phyloP scores from a whole-genome alignment of 139 green algal genomes.

The Coelastrella sp. region DNA sequence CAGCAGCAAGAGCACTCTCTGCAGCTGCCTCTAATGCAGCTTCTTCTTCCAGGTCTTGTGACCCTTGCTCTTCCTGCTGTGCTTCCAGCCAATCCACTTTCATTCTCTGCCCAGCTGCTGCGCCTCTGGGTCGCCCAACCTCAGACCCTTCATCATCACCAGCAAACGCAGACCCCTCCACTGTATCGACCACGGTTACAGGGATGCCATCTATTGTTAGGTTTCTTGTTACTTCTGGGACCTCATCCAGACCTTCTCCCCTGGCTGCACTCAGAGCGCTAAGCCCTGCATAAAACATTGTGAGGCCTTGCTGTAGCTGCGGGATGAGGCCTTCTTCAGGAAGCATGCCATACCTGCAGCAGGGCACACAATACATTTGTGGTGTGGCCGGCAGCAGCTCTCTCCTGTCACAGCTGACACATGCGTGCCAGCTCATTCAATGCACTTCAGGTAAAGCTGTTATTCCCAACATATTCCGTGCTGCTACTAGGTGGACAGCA shows the following conservation, averaged over 20 bases:
- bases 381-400: too few species aligned
- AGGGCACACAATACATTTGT: background rate
- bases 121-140: background rate
- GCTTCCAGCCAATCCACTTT: background rate
- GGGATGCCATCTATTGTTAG: conserved; percentile 40
- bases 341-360: conserved; percentile 35
- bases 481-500: too few species aligned
- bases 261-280: conserved; percentile 4
- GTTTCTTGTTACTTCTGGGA: conserved; percentile 21
- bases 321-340: conserved; percentile 33
- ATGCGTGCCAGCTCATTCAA: too few species aligned
- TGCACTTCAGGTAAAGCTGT: too few species aligned
- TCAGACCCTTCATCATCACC: background rate
- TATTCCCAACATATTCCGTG: too few species aligned
- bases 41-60: background rate
- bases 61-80: background rate
- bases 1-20: background rate
- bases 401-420: too few species aligned
- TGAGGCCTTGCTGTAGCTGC: conserved; percentile 32
- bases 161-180: conserved; percentile 6
- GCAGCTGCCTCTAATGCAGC: conserved; percentile 10
- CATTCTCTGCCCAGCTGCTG: background rate
- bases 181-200: conserved; percentile 34
- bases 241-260: background rate
- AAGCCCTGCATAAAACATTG: conserved; percentile 38